Percentiles rank a stretch among this genome's conserved stretches.
Conservation (phyloP, 106 monocot genomes). For the Hemerocallis citrina region DNA sequence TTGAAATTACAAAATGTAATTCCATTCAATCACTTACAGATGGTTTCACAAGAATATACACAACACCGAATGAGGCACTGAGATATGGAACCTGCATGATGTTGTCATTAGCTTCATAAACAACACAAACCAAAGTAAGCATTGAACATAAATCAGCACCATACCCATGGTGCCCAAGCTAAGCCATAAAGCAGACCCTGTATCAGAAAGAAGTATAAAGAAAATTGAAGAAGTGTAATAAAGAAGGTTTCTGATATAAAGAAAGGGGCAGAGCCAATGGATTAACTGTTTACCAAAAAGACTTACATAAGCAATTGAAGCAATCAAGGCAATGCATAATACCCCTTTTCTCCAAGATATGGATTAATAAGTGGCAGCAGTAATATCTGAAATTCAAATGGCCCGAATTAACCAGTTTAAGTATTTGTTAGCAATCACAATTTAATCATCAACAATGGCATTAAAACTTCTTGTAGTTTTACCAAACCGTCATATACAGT, state of each 20-base stretch:
- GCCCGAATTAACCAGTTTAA: neutral
- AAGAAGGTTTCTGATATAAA: neutral
- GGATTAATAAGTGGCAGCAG: conserved; percentile 59
- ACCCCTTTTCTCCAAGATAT: conserved; percentile 53
- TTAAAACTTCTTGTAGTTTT: too few relatives aligned
- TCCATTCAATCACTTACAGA: conserved; percentile 38
- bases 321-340: conserved; percentile 41
- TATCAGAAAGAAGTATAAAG: neutral
- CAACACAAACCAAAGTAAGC: neutral
- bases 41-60: conserved; percentile 78
- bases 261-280: neutral
- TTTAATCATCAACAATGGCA: too few relatives aligned
- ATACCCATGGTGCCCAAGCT: conserved; percentile 87
- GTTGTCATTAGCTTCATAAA: neutral
- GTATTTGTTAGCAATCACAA: neutral
- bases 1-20: neutral
- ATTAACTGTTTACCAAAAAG: neutral
- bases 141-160: neutral
- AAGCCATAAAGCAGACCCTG: conserved; percentile 75
- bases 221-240: neutral
- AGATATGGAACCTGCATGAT: conserved; percentile 72
- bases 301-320: conserved; percentile 65
- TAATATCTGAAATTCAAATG: conserved; percentile 33
- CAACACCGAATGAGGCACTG: conserved; percentile 62
- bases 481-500: too few relatives aligned